A percentile compares a stretch with the other conserved stretches of the same genome.
Conservation (phyloP, 805 yeast genomes). For the Metschnikowia anglica region DNA sequence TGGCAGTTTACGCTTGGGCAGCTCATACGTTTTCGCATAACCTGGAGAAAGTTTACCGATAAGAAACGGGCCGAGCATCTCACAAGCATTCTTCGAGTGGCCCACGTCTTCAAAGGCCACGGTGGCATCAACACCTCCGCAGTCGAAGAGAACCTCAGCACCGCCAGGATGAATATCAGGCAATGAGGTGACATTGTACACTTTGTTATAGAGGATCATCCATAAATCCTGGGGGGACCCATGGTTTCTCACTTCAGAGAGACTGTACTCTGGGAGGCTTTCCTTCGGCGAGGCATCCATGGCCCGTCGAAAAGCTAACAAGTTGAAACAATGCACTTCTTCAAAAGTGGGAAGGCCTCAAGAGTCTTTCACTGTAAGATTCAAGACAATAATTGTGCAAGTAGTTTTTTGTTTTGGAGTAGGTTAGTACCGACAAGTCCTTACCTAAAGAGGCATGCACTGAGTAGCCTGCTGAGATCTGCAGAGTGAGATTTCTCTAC, state of each 20-base stretch:
- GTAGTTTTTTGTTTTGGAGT: too few species aligned
- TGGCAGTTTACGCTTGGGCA: neutral
- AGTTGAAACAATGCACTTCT: too few species aligned
- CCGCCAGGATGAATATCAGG: slow-evolving; percentile 78
- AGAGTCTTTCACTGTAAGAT: too few species aligned
- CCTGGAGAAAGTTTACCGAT: slow-evolving; percentile 12
- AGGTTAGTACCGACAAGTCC: too few species aligned
- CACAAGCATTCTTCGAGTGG: slow-evolving; percentile 20
- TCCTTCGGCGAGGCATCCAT: slow-evolving; percentile 4
- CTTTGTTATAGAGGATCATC: slow-evolving; percentile 80
- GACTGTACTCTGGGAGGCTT: slow-evolving; percentile 4
- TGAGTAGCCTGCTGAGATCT: too few species aligned
- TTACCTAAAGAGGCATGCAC: too few species aligned
- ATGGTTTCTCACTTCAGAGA: slow-evolving; percentile 64
- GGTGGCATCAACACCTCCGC: slow-evolving; percentile 77
- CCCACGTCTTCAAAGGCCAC: slow-evolving; percentile 54
- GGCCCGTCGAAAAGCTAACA: too few species aligned
- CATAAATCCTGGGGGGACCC: slow-evolving; percentile 75
- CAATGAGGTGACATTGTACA: slow-evolving; percentile 72
- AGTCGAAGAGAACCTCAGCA: slow-evolving; percentile 68
- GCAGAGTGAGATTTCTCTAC: too few species aligned
- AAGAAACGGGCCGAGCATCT: slow-evolving; percentile 19
- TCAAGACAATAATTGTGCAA: too few species aligned
- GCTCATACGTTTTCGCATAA: slow-evolving; percentile 3
- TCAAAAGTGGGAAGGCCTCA: too few species aligned